These are phyloP conservation scores for Lonicera japonica DNA, from an alignment of 129 eudicot genomes.

Conservation along the genomic window DNA sequence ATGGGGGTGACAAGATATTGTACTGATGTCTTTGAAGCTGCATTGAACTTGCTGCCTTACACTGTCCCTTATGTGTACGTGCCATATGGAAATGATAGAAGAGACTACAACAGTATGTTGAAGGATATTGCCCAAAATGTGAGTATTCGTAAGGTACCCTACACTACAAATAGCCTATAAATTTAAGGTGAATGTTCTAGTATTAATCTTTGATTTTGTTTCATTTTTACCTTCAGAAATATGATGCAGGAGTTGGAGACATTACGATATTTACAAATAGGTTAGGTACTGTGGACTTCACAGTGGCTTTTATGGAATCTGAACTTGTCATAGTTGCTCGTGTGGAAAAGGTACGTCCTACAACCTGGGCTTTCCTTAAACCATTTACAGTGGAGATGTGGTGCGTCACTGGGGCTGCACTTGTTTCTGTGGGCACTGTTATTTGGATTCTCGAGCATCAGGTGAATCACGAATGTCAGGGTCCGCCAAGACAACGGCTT, in stretches of 20 bases:
- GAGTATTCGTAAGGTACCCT: conserved; percentile 17
- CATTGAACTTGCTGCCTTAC: conserved; percentile 70
- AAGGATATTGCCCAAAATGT: conserved; percentile 54
- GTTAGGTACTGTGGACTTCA: conserved; percentile 69
- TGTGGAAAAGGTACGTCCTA: conserved; percentile 54
- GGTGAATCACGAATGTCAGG: conserved; percentile 70
- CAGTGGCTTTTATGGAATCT: conserved; percentile 72
- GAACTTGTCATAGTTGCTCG: conserved; percentile 87
- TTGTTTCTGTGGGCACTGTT: conserved; percentile 62
- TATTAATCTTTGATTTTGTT: not conserved
- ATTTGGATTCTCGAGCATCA: conserved; percentile 90
- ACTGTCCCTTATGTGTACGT: conserved; percentile 75
- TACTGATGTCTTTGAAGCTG: conserved; percentile 76
- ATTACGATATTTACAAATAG: conserved; percentile 69
- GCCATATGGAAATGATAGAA: conserved; percentile 55
- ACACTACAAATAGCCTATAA: not conserved
- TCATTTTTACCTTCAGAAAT: conserved; percentile 21
- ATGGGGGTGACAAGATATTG: conserved; percentile 72
- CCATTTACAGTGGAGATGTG: conserved; percentile 73
- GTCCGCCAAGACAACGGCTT: conserved; percentile 64
- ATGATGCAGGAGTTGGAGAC: conserved; percentile 88
- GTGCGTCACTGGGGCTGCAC: conserved; percentile 65
- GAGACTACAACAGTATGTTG: conserved; percentile 55
- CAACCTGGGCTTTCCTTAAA: conserved; percentile 83
- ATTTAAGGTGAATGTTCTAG: not conserved